Conservation (phyloP, 2,329 filamentous ascomycete species). For the Epichloe gansuensis region DNA sequence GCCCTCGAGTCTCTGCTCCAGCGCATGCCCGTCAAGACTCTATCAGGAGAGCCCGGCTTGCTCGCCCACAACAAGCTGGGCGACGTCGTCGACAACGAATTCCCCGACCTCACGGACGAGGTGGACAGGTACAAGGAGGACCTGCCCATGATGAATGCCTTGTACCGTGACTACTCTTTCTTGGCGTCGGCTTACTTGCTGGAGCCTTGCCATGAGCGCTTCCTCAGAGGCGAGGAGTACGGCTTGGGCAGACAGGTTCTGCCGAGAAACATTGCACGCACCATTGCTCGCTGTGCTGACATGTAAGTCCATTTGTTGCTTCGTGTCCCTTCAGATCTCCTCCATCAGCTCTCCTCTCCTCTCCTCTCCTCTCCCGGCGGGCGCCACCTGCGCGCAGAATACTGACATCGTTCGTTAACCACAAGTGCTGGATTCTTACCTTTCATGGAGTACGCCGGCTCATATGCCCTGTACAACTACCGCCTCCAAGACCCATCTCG, state of each 20-base stretch:
- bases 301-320: constrained; percentile 47
- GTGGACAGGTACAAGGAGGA: constrained; percentile 63
- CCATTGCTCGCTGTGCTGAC: constrained; percentile 71
- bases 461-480: constrained; percentile 58
- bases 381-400: neutral
- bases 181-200: constrained; percentile 79
- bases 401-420: neutral
- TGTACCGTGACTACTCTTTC: constrained; percentile 89
- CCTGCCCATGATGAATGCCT: constrained; percentile 66
- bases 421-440: constrained; percentile 61
- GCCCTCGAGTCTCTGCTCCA: constrained; percentile 58
- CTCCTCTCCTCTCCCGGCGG: too few relatives aligned
- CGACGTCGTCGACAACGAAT: constrained; percentile 55
- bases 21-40: constrained; percentile 66
- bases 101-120: constrained; percentile 63
- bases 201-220: constrained; percentile 75
- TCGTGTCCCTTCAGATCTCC: neutral
- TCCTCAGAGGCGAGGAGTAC: constrained; percentile 59
- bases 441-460: constrained; percentile 76
- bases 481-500: constrained; percentile 40
- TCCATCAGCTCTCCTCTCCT: too few relatives aligned
- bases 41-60: constrained; percentile 61
- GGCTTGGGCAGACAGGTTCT: constrained; percentile 63
- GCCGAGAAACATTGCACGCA: constrained; percentile 62
- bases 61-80: constrained; percentile 64